Base-by-base conservation (phyloP, 345 rosid genomes). In the Syzygium oleosum region DNA sequence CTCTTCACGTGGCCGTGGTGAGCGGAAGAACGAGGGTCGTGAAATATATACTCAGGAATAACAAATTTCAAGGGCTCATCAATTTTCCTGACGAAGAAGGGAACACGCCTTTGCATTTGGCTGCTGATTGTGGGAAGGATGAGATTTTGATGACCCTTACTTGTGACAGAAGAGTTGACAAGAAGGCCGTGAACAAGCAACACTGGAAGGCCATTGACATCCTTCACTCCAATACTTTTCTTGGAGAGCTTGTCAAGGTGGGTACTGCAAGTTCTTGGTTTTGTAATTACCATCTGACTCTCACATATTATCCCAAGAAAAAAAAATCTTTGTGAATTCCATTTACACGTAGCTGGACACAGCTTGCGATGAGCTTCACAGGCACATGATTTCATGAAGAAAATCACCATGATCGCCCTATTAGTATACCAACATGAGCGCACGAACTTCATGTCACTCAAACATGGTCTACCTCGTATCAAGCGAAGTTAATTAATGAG, bases 41-140 rank as follows among this genome's bases (percentile, higher is more conserved):
- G n/a, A 52, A 84, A 21, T 86, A 52, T 19, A 85, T 91, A 52
- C 63, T 92, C 41, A 21, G 55, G 16, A 84, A 34, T 59, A 88
- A 79, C 52, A 68, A 65, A 54, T 55, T 88, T 58, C 87, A 29
- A 23, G 84, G 85, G 63, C 88, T 92, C 10, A 65, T 90, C 87
- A 93, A 91, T 49, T 83, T 84, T 61, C 85, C 87, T 7, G 92
- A 93, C 87, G 52, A 19, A 59, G 88, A 88, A 16, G 93, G 94
- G 86, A 91, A 93, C 89, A 91, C 93, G 6, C 90, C 93, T 84
- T 85, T 90, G 85, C 94, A 93, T 89, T 84, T 89, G 51, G 92
- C 94, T 5, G 93, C 92, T 16, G 56, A 86, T 41, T 46, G 90
- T 87, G 86, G 87, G 49, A 51, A 89, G 21, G 16, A 87, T 6